These are phyloP conservation scores for Cubamyces lactineus DNA, from an alignment of 768 basidiomycete genomes.

Conservation along the genomic window DNA sequence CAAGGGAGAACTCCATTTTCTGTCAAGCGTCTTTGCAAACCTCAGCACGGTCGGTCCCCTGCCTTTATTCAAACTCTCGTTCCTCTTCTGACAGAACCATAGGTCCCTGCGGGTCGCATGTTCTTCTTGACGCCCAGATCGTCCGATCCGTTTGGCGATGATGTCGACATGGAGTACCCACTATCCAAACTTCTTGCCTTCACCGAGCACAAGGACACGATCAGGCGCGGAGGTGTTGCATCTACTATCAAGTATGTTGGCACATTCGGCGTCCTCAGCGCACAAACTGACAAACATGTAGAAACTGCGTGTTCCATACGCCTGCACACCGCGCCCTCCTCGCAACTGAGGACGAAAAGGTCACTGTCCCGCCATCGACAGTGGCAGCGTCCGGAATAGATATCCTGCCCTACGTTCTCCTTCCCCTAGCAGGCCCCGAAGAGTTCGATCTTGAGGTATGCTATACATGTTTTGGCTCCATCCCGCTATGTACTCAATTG, in stretches of 20 bases:
- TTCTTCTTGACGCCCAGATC: slow-evolving; percentile 78
- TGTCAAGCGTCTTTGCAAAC: slow-evolving; percentile 94
- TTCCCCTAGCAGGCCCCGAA: slow-evolving; percentile 93
- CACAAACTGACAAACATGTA: slow-evolving; percentile 37
- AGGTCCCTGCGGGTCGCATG: slow-evolving; percentile 78
- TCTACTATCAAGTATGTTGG: slow-evolving; percentile 78
- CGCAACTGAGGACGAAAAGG: slow-evolving; percentile 58
- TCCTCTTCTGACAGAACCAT: not conserved
- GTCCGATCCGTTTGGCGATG: slow-evolving; percentile 47
- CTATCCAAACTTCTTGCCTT: slow-evolving; percentile 82
- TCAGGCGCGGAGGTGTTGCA: slow-evolving; percentile 85
- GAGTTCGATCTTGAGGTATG: slow-evolving; percentile 90
- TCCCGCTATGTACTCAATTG: not conserved
- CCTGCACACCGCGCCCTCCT: slow-evolving; percentile 73
- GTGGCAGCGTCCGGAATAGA: slow-evolving; percentile 74
- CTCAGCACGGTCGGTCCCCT: slow-evolving; percentile 66
- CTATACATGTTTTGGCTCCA: not conserved
- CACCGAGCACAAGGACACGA: slow-evolving; percentile 86
- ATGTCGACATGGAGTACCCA: slow-evolving; percentile 68
- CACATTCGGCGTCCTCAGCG: not conserved
- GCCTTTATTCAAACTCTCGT: not conserved
- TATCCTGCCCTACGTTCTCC: slow-evolving; percentile 79
- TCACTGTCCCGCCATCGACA: slow-evolving; percentile 62
- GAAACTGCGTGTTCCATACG: slow-evolving; percentile 79
- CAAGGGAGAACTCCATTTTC: slow-evolving; percentile 87